A percentile compares a stretch with the other conserved stretches of the same genome.
Evolutionary conservation across 2,329 filamentous ascomycete species (phyloP).

Genomic region (Reticulascus tulasneorum): DNA sequence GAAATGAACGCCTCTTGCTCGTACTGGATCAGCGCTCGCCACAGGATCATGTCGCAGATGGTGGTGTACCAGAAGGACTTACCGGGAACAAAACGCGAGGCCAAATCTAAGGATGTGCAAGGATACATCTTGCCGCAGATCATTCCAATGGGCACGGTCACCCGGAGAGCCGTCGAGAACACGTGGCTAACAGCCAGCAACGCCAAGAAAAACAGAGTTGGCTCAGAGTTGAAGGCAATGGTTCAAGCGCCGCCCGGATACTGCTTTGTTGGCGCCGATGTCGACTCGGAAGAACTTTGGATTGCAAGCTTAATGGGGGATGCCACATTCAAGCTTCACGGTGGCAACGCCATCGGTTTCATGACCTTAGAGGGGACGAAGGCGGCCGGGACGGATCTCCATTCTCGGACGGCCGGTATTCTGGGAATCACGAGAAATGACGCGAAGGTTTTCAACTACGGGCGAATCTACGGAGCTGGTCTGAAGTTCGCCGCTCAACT

Average conservation of each 20-base stretch:
- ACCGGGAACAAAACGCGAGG: slow-evolving; percentile 10
- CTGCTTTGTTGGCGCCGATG: slow-evolving; percentile 91
- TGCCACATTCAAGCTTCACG: slow-evolving; percentile 89
- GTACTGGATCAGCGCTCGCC: slow-evolving; percentile 96
- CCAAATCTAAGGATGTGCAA: slow-evolving; percentile 19
- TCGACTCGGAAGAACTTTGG: slow-evolving; percentile 97
- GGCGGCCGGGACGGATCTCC: slow-evolving; percentile 85
- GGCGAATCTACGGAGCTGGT: slow-evolving; percentile 96
- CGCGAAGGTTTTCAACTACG: slow-evolving; percentile 98
- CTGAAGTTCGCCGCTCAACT: slow-evolving; percentile 89
- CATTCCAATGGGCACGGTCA: slow-evolving; percentile 98
- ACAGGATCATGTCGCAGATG: slow-evolving; percentile 92
- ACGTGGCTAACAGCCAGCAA: slow-evolving; percentile 98
- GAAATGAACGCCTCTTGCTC: slow-evolving; percentile 99
- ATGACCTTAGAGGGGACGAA: slow-evolving; percentile 99
- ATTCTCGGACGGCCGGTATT: slow-evolving; percentile 89
- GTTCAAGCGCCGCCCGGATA: slow-evolving; percentile 87
- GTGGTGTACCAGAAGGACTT: slow-evolving; percentile 78
- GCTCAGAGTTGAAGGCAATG: slow-evolving; percentile 97
- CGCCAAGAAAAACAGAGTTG: slow-evolving; percentile 91
- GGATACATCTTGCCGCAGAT: slow-evolving; percentile 93
- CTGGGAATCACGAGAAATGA: slow-evolving; percentile 91
- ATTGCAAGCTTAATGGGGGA: slow-evolving; percentile 95
- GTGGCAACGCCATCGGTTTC: slow-evolving; percentile 95
- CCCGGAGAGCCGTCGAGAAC: slow-evolving; percentile 89